phyloP scores from a whole-genome alignment of 2,329 filamentous ascomycete species.

The Fusarium cicatricum region DNA sequence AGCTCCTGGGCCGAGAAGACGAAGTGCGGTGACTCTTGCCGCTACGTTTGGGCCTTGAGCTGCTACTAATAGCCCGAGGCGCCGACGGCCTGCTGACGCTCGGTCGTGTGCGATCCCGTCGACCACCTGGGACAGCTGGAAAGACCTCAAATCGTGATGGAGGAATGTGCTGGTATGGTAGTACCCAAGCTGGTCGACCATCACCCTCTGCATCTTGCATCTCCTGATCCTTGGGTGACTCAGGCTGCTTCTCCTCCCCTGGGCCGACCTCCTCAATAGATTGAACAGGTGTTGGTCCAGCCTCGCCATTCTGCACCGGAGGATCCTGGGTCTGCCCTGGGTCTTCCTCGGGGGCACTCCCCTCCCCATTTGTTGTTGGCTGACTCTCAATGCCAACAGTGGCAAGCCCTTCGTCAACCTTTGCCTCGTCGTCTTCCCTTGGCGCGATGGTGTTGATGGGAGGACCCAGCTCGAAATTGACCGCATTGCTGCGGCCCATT shows the following conservation, averaged over 20 bases:
- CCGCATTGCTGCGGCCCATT: slow-evolving; percentile 86
- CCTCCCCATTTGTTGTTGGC: slow-evolving; percentile 38
- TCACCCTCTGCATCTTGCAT: slow-evolving; percentile 43
- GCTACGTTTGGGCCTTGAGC: slow-evolving; percentile 52
- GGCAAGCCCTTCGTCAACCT: slow-evolving; percentile 46
- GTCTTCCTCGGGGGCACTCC: slow-evolving; percentile 11
- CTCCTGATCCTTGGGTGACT: slow-evolving; percentile 35
- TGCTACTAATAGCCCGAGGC: slow-evolving; percentile 48
- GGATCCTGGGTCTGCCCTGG: slow-evolving; percentile 16
- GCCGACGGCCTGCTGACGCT: slow-evolving; percentile 50
- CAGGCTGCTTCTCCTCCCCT: slow-evolving; percentile 46
- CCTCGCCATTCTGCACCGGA: slow-evolving; percentile 33
- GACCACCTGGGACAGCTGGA: slow-evolving; percentile 65
- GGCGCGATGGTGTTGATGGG: slow-evolving; percentile 86
- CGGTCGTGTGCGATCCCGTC: slow-evolving; percentile 57
- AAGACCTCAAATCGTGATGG: slow-evolving; percentile 80
- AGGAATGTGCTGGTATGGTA: slow-evolving; percentile 67
- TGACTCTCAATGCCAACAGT: slow-evolving; percentile 29
- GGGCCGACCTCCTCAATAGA: slow-evolving; percentile 43
- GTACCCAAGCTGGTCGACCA: slow-evolving; percentile 52
- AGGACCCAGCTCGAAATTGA: slow-evolving; percentile 83
- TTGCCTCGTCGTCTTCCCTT: slow-evolving; percentile 74
- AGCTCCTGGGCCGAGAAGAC: slow-evolving; percentile 45
- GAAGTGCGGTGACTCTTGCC: slow-evolving; percentile 43
- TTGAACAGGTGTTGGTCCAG: slow-evolving; percentile 39